Percentiles rank a stretch among this genome's conserved stretches.
phyloP scores from a whole-genome alignment of 306 rosid species.

The Vachellia pachyceras region DNA sequence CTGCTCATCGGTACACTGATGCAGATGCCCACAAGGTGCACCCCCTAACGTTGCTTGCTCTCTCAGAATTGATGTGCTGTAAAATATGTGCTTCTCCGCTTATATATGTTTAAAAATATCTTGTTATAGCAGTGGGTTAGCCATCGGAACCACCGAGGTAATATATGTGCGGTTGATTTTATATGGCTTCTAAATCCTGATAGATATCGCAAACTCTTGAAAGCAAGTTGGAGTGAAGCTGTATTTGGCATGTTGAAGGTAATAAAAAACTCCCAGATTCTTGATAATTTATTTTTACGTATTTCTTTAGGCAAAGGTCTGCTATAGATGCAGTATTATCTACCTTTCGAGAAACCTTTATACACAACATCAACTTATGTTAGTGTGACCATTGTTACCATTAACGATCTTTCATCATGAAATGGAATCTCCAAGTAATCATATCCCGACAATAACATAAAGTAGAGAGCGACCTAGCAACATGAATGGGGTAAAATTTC shows the following conservation, averaged over 20 bases:
- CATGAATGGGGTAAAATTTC: background rate
- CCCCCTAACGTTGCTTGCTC: background rate
- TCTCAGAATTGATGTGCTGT: slow-evolving; percentile 19
- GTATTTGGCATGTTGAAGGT: slow-evolving; percentile 83
- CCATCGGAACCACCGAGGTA: slow-evolving; percentile 89
- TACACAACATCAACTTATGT: too few relatives aligned
- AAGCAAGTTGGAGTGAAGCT: slow-evolving; percentile 74
- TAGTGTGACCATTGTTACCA: too few relatives aligned
- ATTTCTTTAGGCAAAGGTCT: too few relatives aligned
- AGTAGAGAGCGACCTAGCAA: too few relatives aligned
- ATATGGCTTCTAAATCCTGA: slow-evolving; percentile 89
- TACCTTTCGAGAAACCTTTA: too few relatives aligned
- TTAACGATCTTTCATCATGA: too few relatives aligned
- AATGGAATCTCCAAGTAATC: background rate
- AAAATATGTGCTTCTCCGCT: slow-evolving; percentile 1
- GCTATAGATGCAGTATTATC: too few relatives aligned
- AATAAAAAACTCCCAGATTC: slow-evolving; percentile 7
- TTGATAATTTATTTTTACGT: background rate
- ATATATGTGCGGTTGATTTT: slow-evolving; percentile 89
- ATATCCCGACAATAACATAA: too few relatives aligned
- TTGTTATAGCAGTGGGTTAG: slow-evolving; percentile 78
- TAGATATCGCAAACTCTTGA: slow-evolving; percentile 55
- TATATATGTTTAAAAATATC: slow-evolving; percentile 12
- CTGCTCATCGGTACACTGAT: slow-evolving; percentile 84
- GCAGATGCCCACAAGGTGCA: slow-evolving; percentile 85